Evolutionary conservation across 805 yeast species (phyloP).

Genomic region (Priceomyces melissophilus): DNA sequence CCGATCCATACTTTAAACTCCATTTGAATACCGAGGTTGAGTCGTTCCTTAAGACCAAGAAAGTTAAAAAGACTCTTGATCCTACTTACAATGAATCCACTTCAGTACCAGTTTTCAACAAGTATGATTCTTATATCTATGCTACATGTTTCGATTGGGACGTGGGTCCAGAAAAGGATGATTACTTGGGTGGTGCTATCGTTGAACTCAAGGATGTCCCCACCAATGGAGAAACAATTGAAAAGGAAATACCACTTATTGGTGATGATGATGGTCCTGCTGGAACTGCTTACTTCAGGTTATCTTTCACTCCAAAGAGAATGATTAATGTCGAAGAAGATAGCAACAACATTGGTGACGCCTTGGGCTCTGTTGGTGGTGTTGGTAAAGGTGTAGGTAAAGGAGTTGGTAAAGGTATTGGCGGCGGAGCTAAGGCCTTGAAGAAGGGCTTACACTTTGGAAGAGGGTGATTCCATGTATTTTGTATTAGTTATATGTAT

Average conservation of each 20-base stretch:
- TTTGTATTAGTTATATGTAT: slow-evolving; percentile 2
- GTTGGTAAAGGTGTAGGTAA: slow-evolving; percentile 43
- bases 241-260: slow-evolving; percentile 49
- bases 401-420: slow-evolving; percentile 29
- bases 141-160: slow-evolving; percentile 86
- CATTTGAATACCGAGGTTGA: slow-evolving; percentile 61
- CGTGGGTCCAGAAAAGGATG: slow-evolving; percentile 83
- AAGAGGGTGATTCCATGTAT: slow-evolving; percentile 8
- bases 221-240: slow-evolving; percentile 39
- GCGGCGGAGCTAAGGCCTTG: slow-evolving; percentile 33
- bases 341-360: slow-evolving; percentile 38
- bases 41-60: slow-evolving; percentile 67
- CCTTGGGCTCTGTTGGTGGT: slow-evolving; percentile 41
- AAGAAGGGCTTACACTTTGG: slow-evolving; percentile 38
- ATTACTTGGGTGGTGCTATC: slow-evolving; percentile 64
- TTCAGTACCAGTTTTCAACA: slow-evolving; percentile 53
- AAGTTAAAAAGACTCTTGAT: slow-evolving; percentile 77
- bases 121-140: slow-evolving; percentile 55
- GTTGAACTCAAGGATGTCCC: slow-evolving; percentile 54
- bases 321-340: slow-evolving; percentile 44
- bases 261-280: slow-evolving; percentile 51
- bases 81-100: slow-evolving; percentile 87
- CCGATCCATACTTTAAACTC: slow-evolving; percentile 84
- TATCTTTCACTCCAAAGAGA: slow-evolving; percentile 69
- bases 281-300: slow-evolving; percentile 60